These are phyloP conservation scores for Ascochyta koolunga DNA, from an alignment of 2,329 filamentous ascomycete species.

Conservation along the genomic window DNA sequence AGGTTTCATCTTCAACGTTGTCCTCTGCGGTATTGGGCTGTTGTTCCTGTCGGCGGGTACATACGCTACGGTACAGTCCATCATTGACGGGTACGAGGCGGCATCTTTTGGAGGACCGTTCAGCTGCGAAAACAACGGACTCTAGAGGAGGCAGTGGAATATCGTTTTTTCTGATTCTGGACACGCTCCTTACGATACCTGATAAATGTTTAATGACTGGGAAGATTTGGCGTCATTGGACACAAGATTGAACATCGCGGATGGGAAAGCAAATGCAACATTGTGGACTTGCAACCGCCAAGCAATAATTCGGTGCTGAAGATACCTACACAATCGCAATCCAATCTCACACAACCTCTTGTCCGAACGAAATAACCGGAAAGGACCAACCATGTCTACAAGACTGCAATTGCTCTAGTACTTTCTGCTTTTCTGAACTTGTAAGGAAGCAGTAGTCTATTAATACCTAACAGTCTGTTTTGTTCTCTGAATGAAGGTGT, in stretches of 20 bases:
- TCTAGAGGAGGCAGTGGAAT: slow-evolving; percentile 47
- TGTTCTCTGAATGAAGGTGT: too few relatives aligned
- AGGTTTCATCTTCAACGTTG: slow-evolving; percentile 70
- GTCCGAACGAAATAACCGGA: too few relatives aligned
- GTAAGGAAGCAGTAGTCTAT: too few relatives aligned
- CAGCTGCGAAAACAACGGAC: slow-evolving; percentile 71
- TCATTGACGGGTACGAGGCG: slow-evolving; percentile 72
- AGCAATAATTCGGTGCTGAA: not conserved
- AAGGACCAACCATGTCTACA: too few relatives aligned
- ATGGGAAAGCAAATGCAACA: not conserved
- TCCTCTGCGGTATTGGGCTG: slow-evolving; percentile 76
- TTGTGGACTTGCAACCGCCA: not conserved
- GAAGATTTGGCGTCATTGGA: not conserved
- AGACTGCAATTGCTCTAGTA: too few relatives aligned
- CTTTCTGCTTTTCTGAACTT: too few relatives aligned
- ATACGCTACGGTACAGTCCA: slow-evolving; percentile 73
- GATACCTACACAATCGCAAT: not conserved
- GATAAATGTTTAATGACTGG: not conserved
- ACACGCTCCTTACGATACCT: not conserved
- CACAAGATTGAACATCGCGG: not conserved
- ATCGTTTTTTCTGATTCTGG: not conserved
- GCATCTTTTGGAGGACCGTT: slow-evolving; percentile 74
- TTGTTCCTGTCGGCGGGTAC: slow-evolving; percentile 83
- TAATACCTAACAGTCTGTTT: too few relatives aligned
- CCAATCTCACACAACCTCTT: too few relatives aligned